A percentile compares a stretch with the other conserved stretches of the same genome.
Conservation (phyloP, 2,329 filamentous ascomycete species). For the Thermothelomyces thermophilus region DNA sequence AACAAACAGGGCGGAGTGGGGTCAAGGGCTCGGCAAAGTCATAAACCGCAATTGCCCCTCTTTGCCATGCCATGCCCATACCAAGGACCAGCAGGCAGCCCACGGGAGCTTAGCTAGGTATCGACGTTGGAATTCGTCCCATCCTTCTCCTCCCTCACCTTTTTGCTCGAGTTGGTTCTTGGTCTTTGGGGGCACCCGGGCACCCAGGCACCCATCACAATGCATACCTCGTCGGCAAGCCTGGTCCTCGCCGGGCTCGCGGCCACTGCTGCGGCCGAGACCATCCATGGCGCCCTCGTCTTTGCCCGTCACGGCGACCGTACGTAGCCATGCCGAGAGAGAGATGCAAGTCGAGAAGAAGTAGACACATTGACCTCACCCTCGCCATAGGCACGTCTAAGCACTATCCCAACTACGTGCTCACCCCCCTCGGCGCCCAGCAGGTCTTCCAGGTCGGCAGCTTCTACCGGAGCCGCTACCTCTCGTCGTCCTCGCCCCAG, state of each 20-base stretch:
- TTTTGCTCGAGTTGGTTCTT: no score
- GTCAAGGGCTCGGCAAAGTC: no score
- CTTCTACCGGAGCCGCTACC: slow-evolving; percentile 72
- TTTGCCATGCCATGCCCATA: no score
- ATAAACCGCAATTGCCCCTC: no score
- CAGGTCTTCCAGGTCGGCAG: slow-evolving; percentile 66
- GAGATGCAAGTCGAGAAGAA: no score
- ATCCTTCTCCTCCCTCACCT: no score
- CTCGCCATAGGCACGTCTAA: slow-evolving; percentile 49
- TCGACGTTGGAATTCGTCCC: no score
- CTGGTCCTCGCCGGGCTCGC: slow-evolving; percentile 35
- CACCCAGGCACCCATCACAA: background rate
- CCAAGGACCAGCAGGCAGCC: no score
- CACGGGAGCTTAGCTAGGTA: no score
- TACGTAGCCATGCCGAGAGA: slow-evolving; percentile 34
- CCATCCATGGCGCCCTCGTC: slow-evolving; percentile 73
- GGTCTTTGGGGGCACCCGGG: background rate
- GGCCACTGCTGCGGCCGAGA: slow-evolving; percentile 44
- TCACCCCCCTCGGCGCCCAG: slow-evolving; percentile 74
- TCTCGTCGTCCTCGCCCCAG: slow-evolving; percentile 50
- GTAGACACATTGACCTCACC: background rate
- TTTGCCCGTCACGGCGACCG: slow-evolving; percentile 89
- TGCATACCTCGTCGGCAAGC: slow-evolving; percentile 5
- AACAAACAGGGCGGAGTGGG: no score
- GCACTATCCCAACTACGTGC: slow-evolving; percentile 58